These are phyloP conservation scores for Bacidia rubella DNA, from an alignment of 495 filamentous ascomycete species.

Conservation along the genomic window DNA sequence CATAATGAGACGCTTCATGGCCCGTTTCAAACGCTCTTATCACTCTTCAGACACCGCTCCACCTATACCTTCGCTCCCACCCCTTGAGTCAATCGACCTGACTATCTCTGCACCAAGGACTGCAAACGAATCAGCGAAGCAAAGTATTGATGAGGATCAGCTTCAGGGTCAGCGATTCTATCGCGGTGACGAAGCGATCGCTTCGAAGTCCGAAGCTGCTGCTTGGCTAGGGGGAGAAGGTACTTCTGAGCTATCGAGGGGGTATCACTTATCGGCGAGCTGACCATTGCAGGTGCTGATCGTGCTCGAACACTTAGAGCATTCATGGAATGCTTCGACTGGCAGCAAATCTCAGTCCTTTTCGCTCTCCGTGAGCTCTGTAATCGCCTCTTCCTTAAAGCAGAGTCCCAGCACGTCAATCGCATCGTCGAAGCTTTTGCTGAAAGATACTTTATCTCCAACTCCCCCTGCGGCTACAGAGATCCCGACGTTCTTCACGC, in stretches of 20 bases:
- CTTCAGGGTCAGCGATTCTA: constrained; percentile 70
- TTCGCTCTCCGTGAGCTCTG: constrained; percentile 69
- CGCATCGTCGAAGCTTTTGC: constrained; percentile 83
- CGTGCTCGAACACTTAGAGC: constrained; percentile 58
- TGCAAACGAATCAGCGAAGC: neutral
- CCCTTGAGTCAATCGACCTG: constrained; percentile 6
- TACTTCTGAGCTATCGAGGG: too few species aligned
- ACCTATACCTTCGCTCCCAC: constrained; percentile 8
- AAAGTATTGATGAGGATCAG: constrained; percentile 38
- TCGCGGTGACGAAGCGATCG: constrained; percentile 70
- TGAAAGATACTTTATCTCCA: constrained; percentile 84
- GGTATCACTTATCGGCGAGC: too few species aligned
- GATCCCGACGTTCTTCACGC: constrained; percentile 90
- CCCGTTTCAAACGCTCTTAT: neutral
- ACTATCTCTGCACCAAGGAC: neutral
- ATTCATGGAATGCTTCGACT: constrained; percentile 89
- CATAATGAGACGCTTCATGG: neutral
- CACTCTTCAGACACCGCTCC: neutral
- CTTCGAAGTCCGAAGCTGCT: constrained; percentile 62
- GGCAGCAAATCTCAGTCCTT: constrained; percentile 68
- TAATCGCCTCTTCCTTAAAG: constrained; percentile 66
- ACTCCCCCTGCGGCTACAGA: constrained; percentile 90
- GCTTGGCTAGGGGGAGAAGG: constrained; percentile 68
- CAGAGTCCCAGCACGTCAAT: constrained; percentile 94
- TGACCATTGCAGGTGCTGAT: constrained; percentile 40